Base-by-base conservation (phyloP, 495 filamentous ascomycete species). In the Podospora pseudopauciseta region DNA sequence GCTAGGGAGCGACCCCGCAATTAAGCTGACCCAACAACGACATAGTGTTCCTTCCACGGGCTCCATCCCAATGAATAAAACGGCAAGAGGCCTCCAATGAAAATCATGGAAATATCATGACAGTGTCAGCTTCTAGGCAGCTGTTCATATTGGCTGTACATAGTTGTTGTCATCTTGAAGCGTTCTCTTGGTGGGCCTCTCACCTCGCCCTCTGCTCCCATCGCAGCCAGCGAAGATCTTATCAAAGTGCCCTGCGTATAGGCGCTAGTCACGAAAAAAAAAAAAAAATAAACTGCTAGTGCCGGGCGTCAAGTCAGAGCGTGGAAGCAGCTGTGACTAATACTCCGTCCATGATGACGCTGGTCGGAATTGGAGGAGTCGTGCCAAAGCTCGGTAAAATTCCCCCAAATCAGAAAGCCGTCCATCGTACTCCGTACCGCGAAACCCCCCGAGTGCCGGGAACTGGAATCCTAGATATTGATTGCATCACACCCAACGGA, bases 361-460 rank as follows among this genome's bases (percentile, higher is more conserved):
- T 49, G 5, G 9, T 49, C 39, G 39, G 39, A 13, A 49, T 49
- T 49, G 39, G 39, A 49, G 39, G 39, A 49, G 9, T 49, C 39
- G 9, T 49, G 39, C 7, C 7, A 49, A 49, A 49, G 55, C 55
- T 58, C 55, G 55, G 55, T 26, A 58, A 58, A 58, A 58, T 58
- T 26, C 55, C 55, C 55, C 55, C n/a, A 26, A 58, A 58, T 26
- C 55, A 58, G 55, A 19, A 26, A 0, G 2, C 55, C 6, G 3
- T 18, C 3, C 55, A 58, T n/a, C 54, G 18, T 18, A n/a, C 20
- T 26, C 58, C 19, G 16, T 28, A 63, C 60, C 26, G 30, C 26
- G 30, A 32, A 32, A 32, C 27, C 60, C 32, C 19, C 60, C 60
- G 60, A 39, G 60, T 18, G 18, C 26, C 60, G 32, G 61, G 61